phyloP scores from a whole-genome alignment of 345 rosid species.

The Erysimum cheiranthoides region DNA sequence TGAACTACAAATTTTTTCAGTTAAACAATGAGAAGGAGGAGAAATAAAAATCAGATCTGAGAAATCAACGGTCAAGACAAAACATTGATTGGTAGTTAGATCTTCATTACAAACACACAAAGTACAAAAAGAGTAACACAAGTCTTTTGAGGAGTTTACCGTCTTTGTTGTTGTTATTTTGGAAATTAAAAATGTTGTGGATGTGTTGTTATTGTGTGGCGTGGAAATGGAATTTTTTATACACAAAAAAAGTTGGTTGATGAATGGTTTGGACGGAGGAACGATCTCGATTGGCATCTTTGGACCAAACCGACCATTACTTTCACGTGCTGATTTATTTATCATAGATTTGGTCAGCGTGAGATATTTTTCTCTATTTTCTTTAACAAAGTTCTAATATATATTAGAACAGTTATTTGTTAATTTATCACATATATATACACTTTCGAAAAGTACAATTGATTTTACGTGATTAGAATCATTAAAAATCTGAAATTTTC shows the following conservation, averaged over 20 bases:
- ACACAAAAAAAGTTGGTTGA: not conserved
- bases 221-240: not conserved
- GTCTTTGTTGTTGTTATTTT: not conserved
- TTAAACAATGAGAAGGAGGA: not conserved
- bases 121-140: slow-evolving; percentile 1
- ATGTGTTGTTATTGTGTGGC: slow-evolving; percentile 2
- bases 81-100: slow-evolving; percentile 22
- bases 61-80: slow-evolving; percentile 23
- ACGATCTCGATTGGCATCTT: slow-evolving; percentile 2
- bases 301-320: slow-evolving; percentile 16
- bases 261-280: not conserved
- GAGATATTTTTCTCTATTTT: not conserved
- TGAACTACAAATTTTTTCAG: not conserved
- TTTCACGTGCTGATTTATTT: slow-evolving; percentile 15
- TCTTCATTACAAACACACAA: not conserved
- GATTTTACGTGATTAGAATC: too few species aligned
- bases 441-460: too few species aligned
- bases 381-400: too few species aligned
- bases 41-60: slow-evolving; percentile 23
- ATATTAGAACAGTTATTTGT: too few species aligned
- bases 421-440: too few species aligned
- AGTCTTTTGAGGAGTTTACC: slow-evolving; percentile 26
- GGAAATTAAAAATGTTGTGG: not conserved
- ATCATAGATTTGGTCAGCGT: not conserved
- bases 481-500: too few species aligned